Conservation (phyloP, 345 rosid genomes). For the Sapria himalayana region DNA sequence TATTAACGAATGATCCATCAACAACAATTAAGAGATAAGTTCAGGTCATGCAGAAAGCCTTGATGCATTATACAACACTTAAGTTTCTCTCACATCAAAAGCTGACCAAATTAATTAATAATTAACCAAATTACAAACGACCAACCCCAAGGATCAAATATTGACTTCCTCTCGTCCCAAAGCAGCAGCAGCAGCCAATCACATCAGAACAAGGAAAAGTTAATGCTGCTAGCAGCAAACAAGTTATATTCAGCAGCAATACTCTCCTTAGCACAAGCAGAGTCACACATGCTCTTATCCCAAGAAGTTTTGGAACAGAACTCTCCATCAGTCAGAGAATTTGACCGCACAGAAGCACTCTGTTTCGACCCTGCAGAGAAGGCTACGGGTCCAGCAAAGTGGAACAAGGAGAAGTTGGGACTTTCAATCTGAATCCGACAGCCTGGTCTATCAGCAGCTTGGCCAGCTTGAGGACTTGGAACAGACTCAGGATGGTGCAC, state of each 20-base stretch:
- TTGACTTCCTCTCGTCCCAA: too few relatives aligned
- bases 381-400: constrained; percentile 72
- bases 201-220: constrained; percentile 44
- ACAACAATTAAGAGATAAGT: too few relatives aligned
- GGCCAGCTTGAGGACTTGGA: constrained; percentile 14
- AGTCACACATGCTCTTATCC: constrained; percentile 25
- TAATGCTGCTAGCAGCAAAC: constrained; percentile 51
- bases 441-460: too few relatives aligned
- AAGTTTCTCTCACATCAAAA: too few relatives aligned
- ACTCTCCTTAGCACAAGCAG: constrained; percentile 25
- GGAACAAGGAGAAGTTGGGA: constrained; percentile 61
- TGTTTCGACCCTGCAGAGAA: constrained; percentile 28
- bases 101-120: too few relatives aligned
- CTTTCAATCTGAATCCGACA: constrained; percentile 13
- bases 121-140: too few relatives aligned
- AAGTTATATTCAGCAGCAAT: constrained; percentile 60
- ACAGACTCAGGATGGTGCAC: too few relatives aligned
- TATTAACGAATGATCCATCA: too few relatives aligned
- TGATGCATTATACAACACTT: too few relatives aligned
- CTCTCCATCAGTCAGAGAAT: constrained; percentile 23
- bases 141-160: too few relatives aligned
- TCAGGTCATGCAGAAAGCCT: too few relatives aligned
- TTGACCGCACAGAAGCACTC: constrained; percentile 14
- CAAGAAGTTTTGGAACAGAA: constrained; percentile 25
- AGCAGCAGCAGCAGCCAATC: too few relatives aligned